These are phyloP conservation scores for Xerocomus brunneocitrinus DNA, from an alignment of 768 basidiomycete genomes.

Conservation along the genomic window DNA sequence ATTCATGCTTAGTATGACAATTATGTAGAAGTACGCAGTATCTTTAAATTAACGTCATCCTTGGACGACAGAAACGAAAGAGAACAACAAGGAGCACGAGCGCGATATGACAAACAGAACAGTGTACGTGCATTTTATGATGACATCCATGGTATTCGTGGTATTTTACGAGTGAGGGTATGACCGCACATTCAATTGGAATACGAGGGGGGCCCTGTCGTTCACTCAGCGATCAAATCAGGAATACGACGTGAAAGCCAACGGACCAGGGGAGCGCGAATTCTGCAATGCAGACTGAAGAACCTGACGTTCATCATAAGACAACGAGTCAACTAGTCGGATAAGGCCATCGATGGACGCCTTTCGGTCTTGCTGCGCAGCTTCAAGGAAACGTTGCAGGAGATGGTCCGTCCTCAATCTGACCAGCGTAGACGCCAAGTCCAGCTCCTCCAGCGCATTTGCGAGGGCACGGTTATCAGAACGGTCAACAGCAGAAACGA, in stretches of 20 bases:
- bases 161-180: conserved; percentile 3
- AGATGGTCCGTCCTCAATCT: conserved; percentile 71
- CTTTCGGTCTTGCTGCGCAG: conserved; percentile 73
- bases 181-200: conserved; percentile 18
- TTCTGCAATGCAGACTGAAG: conserved; percentile 61
- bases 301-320: conserved; percentile 64
- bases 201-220: conserved; percentile 40
- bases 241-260: neutral
- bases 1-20: conserved; percentile 6
- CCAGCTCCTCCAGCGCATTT: conserved; percentile 65
- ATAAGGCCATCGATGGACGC: conserved; percentile 69
- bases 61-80: neutral
- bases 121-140: neutral
- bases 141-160: conserved; percentile 1
- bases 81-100: conserved; percentile 3
- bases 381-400: conserved; percentile 57
- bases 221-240: conserved; percentile 4
- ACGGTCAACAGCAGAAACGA: conserved; percentile 50
- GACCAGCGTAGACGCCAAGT: conserved; percentile 55
- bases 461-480: conserved; percentile 56
- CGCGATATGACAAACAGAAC: neutral
- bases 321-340: conserved; percentile 67
- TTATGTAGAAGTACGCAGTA: conserved; percentile 18
- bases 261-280: conserved; percentile 56
- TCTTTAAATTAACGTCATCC: conserved; percentile 14